Conservation (phyloP, 2,329 filamentous ascomycete genomes). For the Xylaria sp. region DNA sequence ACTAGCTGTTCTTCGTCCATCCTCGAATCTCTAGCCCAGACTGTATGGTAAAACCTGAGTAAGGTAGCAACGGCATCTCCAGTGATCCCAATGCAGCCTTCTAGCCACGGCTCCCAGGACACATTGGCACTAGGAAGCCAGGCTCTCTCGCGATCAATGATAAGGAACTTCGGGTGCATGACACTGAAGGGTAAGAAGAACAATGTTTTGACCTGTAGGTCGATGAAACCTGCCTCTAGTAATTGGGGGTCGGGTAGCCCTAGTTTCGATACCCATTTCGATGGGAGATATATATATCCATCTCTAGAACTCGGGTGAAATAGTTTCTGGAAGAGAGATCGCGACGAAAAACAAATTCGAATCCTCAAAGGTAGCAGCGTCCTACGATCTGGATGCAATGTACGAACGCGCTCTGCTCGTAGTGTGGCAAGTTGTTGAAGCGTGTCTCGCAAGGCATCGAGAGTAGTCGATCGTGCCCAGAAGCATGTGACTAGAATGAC, state of each 20-base stretch:
- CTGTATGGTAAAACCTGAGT: conserved; percentile 67
- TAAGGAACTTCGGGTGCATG: conserved; percentile 86
- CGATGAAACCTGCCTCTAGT: conserved; percentile 63
- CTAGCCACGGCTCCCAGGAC: conserved; percentile 88
- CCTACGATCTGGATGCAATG: conserved; percentile 24
- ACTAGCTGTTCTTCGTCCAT: neutral
- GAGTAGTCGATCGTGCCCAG: conserved; percentile 72
- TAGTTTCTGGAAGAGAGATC: conserved; percentile 74
- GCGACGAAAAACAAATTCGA: conserved; percentile 77
- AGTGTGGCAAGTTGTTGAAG: conserved; percentile 63
- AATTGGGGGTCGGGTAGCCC: conserved; percentile 64
- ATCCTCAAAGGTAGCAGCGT: conserved; percentile 56
- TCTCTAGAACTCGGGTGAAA: conserved; percentile 68
- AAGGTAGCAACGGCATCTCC: conserved; percentile 68
- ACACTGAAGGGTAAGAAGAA: conserved; percentile 83
- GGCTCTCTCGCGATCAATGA: conserved; percentile 70
- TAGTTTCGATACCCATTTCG: conserved; percentile 64
- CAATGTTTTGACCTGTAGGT: conserved; percentile 75
- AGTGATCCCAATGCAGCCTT: conserved; percentile 72
- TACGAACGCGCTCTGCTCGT: conserved; percentile 47
- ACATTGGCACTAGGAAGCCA: conserved; percentile 83
- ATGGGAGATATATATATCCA: conserved; percentile 66
- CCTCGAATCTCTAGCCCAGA: conserved; percentile 63
- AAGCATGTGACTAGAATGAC: conserved; percentile 83
- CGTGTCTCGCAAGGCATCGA: conserved; percentile 61